A percentile compares a stretch with the other conserved stretches of the same genome.
phyloP scores from a whole-genome alignment of 176 grass and related monocot species.

The Oropetium thomaeum region DNA sequence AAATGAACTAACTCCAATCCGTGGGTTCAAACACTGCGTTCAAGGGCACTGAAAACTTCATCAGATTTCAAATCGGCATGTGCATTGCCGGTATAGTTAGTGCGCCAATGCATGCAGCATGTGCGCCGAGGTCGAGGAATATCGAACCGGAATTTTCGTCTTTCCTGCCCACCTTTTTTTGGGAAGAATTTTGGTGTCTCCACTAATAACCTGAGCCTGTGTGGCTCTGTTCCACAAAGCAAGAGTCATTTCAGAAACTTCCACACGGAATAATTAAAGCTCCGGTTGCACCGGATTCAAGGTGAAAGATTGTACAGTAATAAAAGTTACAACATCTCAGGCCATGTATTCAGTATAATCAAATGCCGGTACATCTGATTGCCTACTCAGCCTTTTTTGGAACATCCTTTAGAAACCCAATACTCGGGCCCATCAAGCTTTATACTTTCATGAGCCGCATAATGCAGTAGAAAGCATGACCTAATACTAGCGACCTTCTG shows the following conservation, averaged over 20 bases:
- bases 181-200: conserved; percentile 8
- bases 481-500: too few species aligned
- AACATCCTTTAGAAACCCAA: background rate
- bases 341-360: background rate
- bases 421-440: background rate
- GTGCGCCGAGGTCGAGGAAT: background rate
- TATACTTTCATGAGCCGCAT: too few species aligned
- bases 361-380: too few species aligned
- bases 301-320: background rate
- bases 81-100: background rate
- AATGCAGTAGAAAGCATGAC: too few species aligned
- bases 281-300: background rate
- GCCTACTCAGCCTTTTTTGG: too few species aligned
- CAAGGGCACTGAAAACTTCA: background rate
- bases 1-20: background rate
- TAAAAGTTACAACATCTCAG: background rate
- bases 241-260: conserved; percentile 32
- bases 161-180: background rate
- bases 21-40: background rate
- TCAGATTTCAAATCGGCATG: background rate
- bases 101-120: background rate
- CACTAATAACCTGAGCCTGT: background rate
- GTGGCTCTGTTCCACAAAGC: conserved; percentile 4
- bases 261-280: conserved; percentile 19
- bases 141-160: background rate